Percentiles rank a stretch among this genome's conserved stretches.
Conservation (phyloP, 768 basidiomycete species). For the Pulveroboletus sp. region DNA sequence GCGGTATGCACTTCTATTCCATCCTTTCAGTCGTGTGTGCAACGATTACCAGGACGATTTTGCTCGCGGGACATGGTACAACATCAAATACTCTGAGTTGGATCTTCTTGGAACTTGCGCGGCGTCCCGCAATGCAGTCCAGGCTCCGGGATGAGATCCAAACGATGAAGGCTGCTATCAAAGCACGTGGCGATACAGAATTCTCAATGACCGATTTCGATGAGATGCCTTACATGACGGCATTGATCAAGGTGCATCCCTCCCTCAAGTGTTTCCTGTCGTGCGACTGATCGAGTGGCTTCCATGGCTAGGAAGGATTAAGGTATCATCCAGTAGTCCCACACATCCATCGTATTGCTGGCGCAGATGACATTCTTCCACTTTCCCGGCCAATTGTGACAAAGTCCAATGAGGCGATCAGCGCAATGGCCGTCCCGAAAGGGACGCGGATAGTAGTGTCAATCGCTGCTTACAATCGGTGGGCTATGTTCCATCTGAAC, state of each 20-base stretch:
- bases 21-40: not conserved
- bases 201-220: conserved; percentile 43
- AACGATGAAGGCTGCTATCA: not conserved
- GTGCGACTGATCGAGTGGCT: not conserved
- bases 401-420: conserved; percentile 41
- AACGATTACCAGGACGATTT: conserved; percentile 36
- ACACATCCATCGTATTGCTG: conserved; percentile 48
- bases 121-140: conserved; percentile 53
- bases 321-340: conserved; percentile 52
- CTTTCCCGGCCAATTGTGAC: conserved; percentile 52
- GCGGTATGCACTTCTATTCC: conserved; percentile 13
- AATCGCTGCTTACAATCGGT: conserved; percentile 29
- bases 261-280: not conserved
- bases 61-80: conserved; percentile 52
- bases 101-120: conserved; percentile 49
- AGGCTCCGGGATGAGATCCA: conserved; percentile 45
- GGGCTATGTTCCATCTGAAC: conserved; percentile 20
- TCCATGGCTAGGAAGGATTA: conserved; percentile 29
- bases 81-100: conserved; percentile 46
- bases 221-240: conserved; percentile 41
- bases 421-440: conserved; percentile 46
- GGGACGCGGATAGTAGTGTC: conserved; percentile 45
- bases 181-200: not conserved
- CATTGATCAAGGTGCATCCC: conserved; percentile 27
- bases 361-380: conserved; percentile 55